These are phyloP conservation scores for Linnemannia hyalina DNA, from an alignment of 192 early-diverging fungal genomes.

Conservation along the genomic window DNA sequence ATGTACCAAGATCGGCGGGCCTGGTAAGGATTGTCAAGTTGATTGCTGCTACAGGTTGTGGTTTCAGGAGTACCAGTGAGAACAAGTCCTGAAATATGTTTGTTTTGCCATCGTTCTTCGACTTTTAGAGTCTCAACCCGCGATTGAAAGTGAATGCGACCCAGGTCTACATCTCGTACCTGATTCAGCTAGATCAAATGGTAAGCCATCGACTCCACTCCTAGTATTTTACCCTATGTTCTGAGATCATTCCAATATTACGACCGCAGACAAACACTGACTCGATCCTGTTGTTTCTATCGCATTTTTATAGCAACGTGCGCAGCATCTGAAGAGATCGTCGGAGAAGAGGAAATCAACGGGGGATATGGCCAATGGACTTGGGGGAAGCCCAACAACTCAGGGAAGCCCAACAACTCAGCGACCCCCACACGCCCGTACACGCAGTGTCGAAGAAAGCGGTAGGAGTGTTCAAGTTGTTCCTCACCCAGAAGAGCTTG, in stretches of 20 bases:
- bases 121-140: constrained; percentile 37
- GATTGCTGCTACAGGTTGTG: background rate
- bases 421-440: background rate
- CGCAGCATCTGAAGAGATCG: constrained; percentile 47
- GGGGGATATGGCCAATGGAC: constrained; percentile 2
- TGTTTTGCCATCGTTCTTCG: background rate
- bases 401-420: background rate
- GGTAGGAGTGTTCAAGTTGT: background rate
- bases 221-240: background rate
- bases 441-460: constrained; percentile 1
- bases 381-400: background rate
- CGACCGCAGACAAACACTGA: background rate
- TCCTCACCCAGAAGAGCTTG: background rate
- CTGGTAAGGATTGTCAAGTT: constrained; percentile 23
- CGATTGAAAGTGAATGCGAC: constrained; percentile 51
- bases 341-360: constrained; percentile 45
- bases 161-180: constrained; percentile 54
- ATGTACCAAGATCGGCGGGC: constrained; percentile 37
- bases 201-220: background rate
- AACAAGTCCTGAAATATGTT: background rate
- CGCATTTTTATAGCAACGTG: constrained; percentile 40
- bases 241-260: background rate
- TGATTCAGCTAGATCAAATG: constrained; percentile 56
- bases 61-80: background rate
- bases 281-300: background rate